A percentile compares a stretch with the other conserved stretches of the same genome.
These are phyloP conservation scores for Clarkia xantiana DNA, from an alignment of 345 rosid species.

Conservation along the genomic window DNA sequence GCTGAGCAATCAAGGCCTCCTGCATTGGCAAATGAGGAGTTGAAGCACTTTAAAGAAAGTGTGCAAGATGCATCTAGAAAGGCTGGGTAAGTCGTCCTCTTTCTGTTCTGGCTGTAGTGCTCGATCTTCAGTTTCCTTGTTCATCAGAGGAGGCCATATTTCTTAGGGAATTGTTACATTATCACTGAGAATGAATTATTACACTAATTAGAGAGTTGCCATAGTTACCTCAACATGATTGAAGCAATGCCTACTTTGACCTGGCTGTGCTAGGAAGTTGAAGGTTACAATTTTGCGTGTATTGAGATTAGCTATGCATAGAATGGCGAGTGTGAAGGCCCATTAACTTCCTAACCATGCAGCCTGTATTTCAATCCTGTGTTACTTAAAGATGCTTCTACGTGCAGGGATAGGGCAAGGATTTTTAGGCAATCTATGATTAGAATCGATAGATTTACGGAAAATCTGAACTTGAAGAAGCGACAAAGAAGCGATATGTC, in stretches of 20 bases:
- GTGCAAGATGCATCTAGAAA: conserved; percentile 60
- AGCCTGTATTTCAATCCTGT: no score
- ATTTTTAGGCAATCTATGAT: conserved; percentile 43
- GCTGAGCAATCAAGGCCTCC: conserved; percentile 39
- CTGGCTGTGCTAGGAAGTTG: no score
- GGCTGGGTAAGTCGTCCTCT: conserved; percentile 41
- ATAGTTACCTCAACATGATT: no score
- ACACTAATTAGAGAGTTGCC: no score
- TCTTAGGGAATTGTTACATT: no score
- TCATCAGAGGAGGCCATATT: no score
- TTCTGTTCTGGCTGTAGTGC: neutral
- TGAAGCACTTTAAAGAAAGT: conserved; percentile 75
- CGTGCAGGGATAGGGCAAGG: conserved; percentile 59
- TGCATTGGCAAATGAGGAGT: conserved; percentile 63
- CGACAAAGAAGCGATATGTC: conserved; percentile 48
- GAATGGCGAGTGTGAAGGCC: no score
- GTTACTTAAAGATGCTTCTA: no score
- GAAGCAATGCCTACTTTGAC: no score
- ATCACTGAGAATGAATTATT: no score
- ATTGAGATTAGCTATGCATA: neutral
- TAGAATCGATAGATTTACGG: conserved; percentile 60
- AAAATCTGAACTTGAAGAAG: conserved; percentile 63
- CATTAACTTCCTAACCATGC: no score
- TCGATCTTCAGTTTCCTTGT: neutral
- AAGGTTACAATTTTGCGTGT: neutral